A percentile compares a stretch with the other conserved stretches of the same genome.
Conservation (phyloP, 2,329 filamentous ascomycete genomes). For the Pezicula carpinea region DNA sequence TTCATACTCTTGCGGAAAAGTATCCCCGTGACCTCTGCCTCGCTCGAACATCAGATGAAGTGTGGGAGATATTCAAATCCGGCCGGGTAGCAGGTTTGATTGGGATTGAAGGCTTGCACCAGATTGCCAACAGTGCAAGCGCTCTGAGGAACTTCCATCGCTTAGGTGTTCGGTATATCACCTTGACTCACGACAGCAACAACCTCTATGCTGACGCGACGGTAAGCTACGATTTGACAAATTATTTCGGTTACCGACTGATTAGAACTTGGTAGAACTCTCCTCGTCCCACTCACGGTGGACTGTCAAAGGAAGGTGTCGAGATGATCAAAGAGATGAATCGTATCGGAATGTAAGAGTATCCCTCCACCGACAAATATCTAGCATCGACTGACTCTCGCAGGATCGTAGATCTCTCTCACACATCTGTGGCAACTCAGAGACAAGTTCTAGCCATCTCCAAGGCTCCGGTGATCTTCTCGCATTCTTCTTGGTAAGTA, state of each 20-base stretch:
- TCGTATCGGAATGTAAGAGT: conserved; percentile 50
- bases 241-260: no score
- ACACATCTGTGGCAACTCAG: conserved; percentile 60
- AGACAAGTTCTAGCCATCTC: conserved; percentile 47
- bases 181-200: conserved; percentile 64
- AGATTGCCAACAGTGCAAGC: conserved; percentile 43
- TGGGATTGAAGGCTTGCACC: conserved; percentile 58
- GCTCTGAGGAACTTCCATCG: conserved; percentile 53
- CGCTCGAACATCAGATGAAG: background rate
- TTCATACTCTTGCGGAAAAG: conserved; percentile 38
- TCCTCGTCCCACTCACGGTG: conserved; percentile 24
- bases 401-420: conserved; percentile 55
- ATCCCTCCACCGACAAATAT: background rate
- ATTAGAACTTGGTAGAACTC: no score
- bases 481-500: conserved; percentile 57
- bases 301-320: conserved; percentile 49
- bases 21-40: background rate
- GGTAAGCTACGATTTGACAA: background rate
- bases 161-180: conserved; percentile 60
- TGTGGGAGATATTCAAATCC: conserved; percentile 26
- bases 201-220: conserved; percentile 48
- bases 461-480: conserved; percentile 59
- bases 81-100: conserved; percentile 49
- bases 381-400: background rate
- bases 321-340: conserved; percentile 61